These are phyloP conservation scores for Talaromyces sp. DNA, from an alignment of 2,329 filamentous ascomycete genomes.

Conservation along the genomic window DNA sequence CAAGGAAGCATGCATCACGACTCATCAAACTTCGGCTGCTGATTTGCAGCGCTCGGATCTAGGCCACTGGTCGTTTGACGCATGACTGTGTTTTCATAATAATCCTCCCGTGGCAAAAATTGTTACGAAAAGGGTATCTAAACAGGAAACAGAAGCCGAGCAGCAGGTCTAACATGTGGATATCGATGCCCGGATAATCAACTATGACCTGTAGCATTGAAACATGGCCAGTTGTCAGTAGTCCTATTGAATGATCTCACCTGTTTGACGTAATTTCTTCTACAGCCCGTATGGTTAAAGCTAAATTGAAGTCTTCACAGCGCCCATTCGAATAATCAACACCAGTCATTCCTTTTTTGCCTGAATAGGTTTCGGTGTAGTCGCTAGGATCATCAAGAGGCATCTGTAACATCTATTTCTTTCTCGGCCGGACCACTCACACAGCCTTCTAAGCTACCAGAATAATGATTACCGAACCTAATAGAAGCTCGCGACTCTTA, in stretches of 20 bases:
- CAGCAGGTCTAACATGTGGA: not conserved
- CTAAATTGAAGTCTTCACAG: not conserved
- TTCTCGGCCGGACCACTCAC: not conserved
- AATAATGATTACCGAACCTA: not conserved
- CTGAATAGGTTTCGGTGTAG: not conserved
- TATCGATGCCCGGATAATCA: not conserved
- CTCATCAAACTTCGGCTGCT: not conserved
- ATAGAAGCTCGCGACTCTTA: not conserved
- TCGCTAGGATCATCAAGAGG: too few species aligned
- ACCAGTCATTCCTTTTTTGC: not conserved
- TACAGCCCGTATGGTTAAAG: not conserved
- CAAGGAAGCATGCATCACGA: conserved; percentile 1
- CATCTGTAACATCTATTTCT: not conserved
- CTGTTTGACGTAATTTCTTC: not conserved
- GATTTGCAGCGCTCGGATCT: not conserved
- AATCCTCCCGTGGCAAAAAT: not conserved
- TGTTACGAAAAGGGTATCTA: not conserved
- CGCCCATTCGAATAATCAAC: not conserved
- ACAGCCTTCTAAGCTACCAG: not conserved
- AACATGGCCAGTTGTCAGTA: not conserved
- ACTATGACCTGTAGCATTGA: not conserved
- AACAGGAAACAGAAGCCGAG: not conserved
- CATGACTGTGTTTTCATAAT: not conserved
- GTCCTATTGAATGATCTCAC: not conserved
- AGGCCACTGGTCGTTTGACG: not conserved